Conservation (phyloP, 148 eudicot genomes). For the Diospyros kaki region DNA sequence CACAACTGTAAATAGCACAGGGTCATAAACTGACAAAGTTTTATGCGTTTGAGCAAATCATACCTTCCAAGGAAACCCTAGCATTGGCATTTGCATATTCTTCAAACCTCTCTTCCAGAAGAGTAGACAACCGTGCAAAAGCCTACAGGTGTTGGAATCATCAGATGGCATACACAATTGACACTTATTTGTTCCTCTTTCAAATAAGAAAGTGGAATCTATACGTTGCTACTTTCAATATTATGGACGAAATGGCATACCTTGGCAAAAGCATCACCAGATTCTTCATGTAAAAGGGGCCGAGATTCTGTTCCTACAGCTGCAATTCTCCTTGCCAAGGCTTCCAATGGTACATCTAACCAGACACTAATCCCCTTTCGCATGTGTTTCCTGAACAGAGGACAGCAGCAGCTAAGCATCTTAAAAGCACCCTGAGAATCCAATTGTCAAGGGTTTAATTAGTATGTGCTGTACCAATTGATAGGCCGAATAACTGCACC, state of each 20-base stretch:
- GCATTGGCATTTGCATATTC: conserved; percentile 71
- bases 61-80: conserved; percentile 84
- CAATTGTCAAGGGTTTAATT: neutral
- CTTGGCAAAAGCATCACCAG: conserved; percentile 79
- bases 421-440: neutral
- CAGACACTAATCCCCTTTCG: conserved; percentile 77
- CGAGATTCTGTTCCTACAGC: conserved; percentile 80
- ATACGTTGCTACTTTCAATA: neutral
- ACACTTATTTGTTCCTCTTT: neutral
- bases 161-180: neutral
- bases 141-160: conserved; percentile 34
- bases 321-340: conserved; percentile 78
- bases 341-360: conserved; percentile 92
- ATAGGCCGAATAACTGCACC: conserved; percentile 91
- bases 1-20: neutral
- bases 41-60: conserved; percentile 15
- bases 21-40: neutral
- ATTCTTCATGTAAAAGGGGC: conserved; percentile 65
- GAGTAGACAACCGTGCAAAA: conserved; percentile 45
- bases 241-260: conserved; percentile 26
- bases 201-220: neutral
- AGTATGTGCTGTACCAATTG: conserved; percentile 55
- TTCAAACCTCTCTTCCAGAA: conserved; percentile 69
- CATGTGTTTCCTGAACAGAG: conserved; percentile 70
- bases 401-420: neutral